phyloP scores from a whole-genome alignment of 1,284 basidiomycete species.

The Moniliella sp. region DNA sequence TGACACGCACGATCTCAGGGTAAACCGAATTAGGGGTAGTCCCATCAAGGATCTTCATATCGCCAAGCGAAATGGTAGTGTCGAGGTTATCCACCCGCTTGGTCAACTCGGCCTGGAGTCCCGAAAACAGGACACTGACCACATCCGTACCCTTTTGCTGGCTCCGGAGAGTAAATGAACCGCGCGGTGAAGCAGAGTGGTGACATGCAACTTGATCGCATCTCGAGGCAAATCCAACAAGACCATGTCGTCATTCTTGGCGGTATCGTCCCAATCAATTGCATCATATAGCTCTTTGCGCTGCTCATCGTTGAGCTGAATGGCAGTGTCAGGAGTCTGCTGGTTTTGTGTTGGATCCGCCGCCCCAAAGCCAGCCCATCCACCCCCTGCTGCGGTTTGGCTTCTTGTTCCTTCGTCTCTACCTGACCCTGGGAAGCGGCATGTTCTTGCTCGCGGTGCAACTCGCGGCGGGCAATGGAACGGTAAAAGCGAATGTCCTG shows the following conservation, averaged over 20 bases:
- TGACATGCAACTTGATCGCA: conserved; percentile 53
- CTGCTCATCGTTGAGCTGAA: conserved; percentile 70
- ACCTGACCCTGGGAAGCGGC: conserved; percentile 32
- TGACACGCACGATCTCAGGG: conserved; percentile 80
- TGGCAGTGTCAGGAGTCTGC: too few relatives aligned
- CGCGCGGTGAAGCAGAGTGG: conserved; percentile 37
- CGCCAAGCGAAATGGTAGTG: conserved; percentile 61
- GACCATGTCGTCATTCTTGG: conserved; percentile 9
- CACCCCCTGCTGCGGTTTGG: conserved; percentile 2
- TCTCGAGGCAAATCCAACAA: conserved; percentile 46
- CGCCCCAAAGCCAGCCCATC: conserved; percentile 12
- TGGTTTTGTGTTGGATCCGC: conserved; percentile 4
- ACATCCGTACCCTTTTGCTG: conserved; percentile 42
- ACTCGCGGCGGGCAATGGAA: conserved; percentile 70
- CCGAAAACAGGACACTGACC: conserved; percentile 68
- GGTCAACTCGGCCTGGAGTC: conserved; percentile 60
- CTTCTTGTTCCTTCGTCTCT: conserved; percentile 8
- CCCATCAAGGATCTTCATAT: conserved; percentile 73
- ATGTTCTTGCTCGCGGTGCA: conserved; percentile 50
- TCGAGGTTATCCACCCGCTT: conserved; percentile 72
- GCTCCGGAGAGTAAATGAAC: conserved; percentile 22
- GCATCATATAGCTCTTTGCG: conserved; percentile 76
- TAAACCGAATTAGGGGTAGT: conserved; percentile 63
- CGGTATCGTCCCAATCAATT: conserved; percentile 58
- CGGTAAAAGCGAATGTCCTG: conserved; percentile 95